These are phyloP conservation scores for Amylocystis lapponica DNA, from an alignment of 768 basidiomycete species.

Conservation along the genomic window DNA sequence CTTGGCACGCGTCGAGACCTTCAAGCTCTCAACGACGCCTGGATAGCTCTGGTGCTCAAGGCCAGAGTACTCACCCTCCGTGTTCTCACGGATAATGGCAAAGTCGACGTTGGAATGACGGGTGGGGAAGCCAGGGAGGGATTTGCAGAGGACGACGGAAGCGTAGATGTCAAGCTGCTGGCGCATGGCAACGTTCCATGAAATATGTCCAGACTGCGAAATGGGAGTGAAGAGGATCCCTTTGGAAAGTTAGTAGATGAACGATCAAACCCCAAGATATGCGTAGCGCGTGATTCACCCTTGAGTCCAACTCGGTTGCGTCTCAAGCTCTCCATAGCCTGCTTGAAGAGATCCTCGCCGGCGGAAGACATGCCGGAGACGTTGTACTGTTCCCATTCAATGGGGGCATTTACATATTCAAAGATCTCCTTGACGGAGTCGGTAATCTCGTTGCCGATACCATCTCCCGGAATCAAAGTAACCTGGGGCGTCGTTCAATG, in stretches of 20 bases:
- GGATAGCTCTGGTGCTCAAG: constrained; percentile 97
- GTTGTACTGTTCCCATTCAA: constrained; percentile 98
- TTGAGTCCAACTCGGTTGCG: constrained; percentile 97
- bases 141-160: constrained; percentile 97
- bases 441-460: constrained; percentile 95
- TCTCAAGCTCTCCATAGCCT: constrained; percentile 97
- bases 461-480: constrained; percentile 96
- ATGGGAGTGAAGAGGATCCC: constrained; percentile 99
- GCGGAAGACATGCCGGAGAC: constrained; percentile 94
- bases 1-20: constrained; percentile 93
- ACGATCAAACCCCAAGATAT: not conserved
- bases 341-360: constrained; percentile 92
- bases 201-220: constrained; percentile 93
- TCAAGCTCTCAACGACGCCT: constrained; percentile 96
- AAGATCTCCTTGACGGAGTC: constrained; percentile 99
- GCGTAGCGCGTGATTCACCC: constrained; percentile 58
- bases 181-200: constrained; percentile 99
- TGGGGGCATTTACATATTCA: constrained; percentile 94
- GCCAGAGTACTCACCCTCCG: constrained; percentile 99
- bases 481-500: constrained; percentile 44
- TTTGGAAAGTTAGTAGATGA: constrained; percentile 26
- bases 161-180: constrained; percentile 99
- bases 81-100: constrained; percentile 99
- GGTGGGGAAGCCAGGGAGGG: constrained; percentile 92
- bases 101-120: constrained; percentile 97